Evolutionary conservation across 1,284 basidiomycete genomes (phyloP).

Genomic region (Malassezia caprae): DNA sequence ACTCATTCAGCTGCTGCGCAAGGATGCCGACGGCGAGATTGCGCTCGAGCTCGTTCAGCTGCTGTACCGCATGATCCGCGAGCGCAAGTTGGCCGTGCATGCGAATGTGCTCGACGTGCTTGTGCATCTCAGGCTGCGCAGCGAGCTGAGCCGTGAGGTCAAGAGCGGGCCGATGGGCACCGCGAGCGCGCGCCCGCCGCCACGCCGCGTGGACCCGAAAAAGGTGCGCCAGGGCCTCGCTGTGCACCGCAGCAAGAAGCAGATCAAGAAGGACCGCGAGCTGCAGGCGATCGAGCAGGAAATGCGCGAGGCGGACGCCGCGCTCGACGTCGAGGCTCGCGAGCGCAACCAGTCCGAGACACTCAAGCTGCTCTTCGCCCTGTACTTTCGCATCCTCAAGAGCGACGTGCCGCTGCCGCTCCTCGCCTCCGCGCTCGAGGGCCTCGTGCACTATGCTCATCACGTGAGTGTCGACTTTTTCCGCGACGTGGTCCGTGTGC

Average conservation of each 20-base stretch:
- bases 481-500: constrained; percentile 78
- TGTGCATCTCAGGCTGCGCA: constrained; percentile 73
- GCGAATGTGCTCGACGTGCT: constrained; percentile 78
- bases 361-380: constrained; percentile 88
- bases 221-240: constrained; percentile 39
- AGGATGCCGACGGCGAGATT: constrained; percentile 66
- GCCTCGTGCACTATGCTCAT: constrained; percentile 86
- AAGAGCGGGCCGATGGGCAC: constrained; percentile 47
- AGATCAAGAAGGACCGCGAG: constrained; percentile 37
- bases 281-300: constrained; percentile 37
- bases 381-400: constrained; percentile 95
- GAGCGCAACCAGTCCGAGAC: constrained; percentile 89
- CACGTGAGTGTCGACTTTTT: constrained; percentile 98
- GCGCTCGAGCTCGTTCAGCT: constrained; percentile 83
- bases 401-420: constrained; percentile 64
- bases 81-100: constrained; percentile 77
- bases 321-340: constrained; percentile 84
- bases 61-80: constrained; percentile 91
- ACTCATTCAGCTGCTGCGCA: constrained; percentile 67
- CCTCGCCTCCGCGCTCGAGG: constrained; percentile 76
- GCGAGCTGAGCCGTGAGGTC: constrained; percentile 56
- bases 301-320: constrained; percentile 64
- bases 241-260: constrained; percentile 39
- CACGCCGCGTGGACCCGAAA: constrained; percentile 40
- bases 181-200: constrained; percentile 63